These are phyloP conservation scores for Amphirosellinia nigrospora DNA, from an alignment of 495 filamentous ascomycete genomes.

Conservation along the genomic window DNA sequence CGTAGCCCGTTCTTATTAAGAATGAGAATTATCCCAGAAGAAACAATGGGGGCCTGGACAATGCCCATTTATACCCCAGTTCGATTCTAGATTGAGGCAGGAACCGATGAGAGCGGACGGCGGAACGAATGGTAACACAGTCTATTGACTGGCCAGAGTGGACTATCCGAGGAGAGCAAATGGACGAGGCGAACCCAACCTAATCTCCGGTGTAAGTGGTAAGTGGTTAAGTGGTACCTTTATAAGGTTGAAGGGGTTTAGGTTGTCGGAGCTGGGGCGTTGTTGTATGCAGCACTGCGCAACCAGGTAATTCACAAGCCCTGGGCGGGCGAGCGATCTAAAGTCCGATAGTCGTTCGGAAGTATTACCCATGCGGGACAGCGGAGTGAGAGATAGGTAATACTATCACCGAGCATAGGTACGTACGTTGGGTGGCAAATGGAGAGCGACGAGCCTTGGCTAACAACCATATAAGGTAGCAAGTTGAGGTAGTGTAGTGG, in stretches of 20 bases:
- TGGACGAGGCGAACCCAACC: not conserved
- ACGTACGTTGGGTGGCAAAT: not conserved
- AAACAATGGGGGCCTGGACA: conserved; percentile 6
- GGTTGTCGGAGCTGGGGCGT: not conserved
- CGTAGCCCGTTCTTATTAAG: not conserved
- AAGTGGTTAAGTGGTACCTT: too few relatives aligned
- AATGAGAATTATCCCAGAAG: conserved; percentile 4
- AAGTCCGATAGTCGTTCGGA: not conserved
- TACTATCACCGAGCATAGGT: not conserved
- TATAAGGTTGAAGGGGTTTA: too few relatives aligned
- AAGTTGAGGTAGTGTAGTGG: not conserved
- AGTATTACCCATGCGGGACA: not conserved
- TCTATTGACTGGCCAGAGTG: not conserved
- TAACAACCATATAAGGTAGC: not conserved
- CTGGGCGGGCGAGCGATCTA: not conserved
- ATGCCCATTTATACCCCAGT: conserved; percentile 16
- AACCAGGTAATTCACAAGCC: not conserved
- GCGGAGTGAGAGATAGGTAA: not conserved
- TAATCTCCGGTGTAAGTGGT: not conserved
- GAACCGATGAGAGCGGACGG: conserved; percentile 1
- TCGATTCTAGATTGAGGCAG: not conserved
- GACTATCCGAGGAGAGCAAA: not conserved
- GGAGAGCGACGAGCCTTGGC: not conserved
- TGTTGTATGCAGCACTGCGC: not conserved
- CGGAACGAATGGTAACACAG: not conserved